Base-by-base conservation (phyloP, 345 rosid species). In the Acer yangbiense region DNA sequence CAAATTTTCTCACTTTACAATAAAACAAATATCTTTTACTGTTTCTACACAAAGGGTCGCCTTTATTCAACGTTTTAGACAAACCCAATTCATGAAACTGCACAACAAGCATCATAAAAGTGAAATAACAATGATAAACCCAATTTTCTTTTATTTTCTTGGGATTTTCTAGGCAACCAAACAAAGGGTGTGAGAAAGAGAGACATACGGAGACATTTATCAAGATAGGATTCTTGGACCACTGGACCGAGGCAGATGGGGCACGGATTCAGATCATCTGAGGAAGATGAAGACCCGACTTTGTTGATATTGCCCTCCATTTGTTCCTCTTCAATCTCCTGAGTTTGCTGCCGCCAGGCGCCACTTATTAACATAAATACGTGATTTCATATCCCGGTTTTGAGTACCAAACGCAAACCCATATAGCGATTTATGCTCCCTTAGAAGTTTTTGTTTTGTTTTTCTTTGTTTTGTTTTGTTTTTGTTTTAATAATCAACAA, bases 161-260 rank as follows among this genome's bases (percentile, higher is more conserved):
- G n/a, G 8, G 13, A 52, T 3, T 60, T 58, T 35, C 43, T 69
- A 29, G 52, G 54, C 52, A 76, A 75, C 72, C 75, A 12, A 23
- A 68, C 46, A 25, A 11, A 73, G 58, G 58, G 35, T 9, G 57
- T 57, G 76, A 71, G 78, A 11, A 44, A 74, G 78, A 57, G 70
- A 81, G 55, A 76, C 86, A 18, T 83, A 96, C 99, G 99, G 79
- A 94, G 88, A 80, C 99, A 96, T 17, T 78, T 82, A 78, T 96
- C 98, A 6, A 94, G 91, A 79, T 92, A 96, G 23, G 97, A 91
- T 39, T 85, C 94, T 73, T 82, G 79, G 68, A 80, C 76, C 23
- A 88, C 68, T 48, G 88, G 79, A 61, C 85, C 89, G 32, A 94
- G 93, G 86, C 97, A 96, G 76, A 96, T 91, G 20, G 98, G 98